Conservation (phyloP, 2,329 filamentous ascomycete species). For the Alternaria alternata region DNA sequence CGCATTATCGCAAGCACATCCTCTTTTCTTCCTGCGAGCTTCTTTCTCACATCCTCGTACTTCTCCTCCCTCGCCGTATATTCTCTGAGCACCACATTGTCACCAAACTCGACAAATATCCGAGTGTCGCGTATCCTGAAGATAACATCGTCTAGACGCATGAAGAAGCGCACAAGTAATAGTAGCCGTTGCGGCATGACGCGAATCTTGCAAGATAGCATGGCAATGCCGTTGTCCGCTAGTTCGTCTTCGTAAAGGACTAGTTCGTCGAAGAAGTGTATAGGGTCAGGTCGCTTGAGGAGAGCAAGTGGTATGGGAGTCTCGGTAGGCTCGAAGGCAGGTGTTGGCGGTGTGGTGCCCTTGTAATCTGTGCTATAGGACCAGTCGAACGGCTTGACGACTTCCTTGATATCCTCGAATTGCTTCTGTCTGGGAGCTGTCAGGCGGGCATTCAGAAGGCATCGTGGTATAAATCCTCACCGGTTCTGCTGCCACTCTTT, state of each 20-base stretch:
- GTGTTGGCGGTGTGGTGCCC: constrained; percentile 66
- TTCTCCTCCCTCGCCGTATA: constrained; percentile 86
- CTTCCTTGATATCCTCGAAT: constrained; percentile 86
- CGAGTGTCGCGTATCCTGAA: constrained; percentile 88
- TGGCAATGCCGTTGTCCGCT: constrained; percentile 93
- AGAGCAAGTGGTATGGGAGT: constrained; percentile 81
- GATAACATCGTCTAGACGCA: constrained; percentile 90
- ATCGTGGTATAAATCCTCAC: constrained; percentile 39
- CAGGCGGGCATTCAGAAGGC: constrained; percentile 6
- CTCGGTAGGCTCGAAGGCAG: constrained; percentile 55
- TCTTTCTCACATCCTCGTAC: constrained; percentile 76
- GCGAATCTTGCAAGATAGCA: constrained; percentile 88
- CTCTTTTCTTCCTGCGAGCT: constrained; percentile 65
- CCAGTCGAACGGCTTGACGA: constrained; percentile 98
- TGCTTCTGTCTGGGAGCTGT: constrained; percentile 70
- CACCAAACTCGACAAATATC: constrained; percentile 88
- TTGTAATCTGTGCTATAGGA: constrained; percentile 91
- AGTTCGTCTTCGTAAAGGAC: constrained; percentile 97
- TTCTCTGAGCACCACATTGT: constrained; percentile 81
- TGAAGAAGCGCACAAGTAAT: constrained; percentile 85
- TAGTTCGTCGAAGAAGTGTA: constrained; percentile 95
- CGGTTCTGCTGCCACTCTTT: constrained; percentile 81
- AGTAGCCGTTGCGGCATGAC: constrained; percentile 92
- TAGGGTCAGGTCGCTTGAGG: constrained; percentile 87
- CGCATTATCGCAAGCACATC: constrained; percentile 79